Evolutionary conservation across 352 stramenopile genomes (phyloP), one percentile per base, ranked within the genome.

Genomic region (Pythium volutum): DNA sequence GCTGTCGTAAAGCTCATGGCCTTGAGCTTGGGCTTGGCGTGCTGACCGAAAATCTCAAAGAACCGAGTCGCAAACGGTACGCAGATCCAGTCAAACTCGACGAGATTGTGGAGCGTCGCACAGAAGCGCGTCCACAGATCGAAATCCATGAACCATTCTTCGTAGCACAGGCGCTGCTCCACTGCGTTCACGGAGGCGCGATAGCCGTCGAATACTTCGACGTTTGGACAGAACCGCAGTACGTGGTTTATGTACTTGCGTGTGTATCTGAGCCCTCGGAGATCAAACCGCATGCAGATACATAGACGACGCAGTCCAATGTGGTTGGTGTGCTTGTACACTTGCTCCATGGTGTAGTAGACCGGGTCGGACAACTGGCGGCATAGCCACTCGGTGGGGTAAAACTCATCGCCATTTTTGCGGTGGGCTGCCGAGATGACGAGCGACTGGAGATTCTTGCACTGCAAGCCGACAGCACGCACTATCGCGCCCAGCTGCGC

Each of bases 21-120:
- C 22, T 31, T 22, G 14, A 62, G 33, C 14, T 55, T 22, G 9
- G 45, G 55, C 45, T 62, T 46, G 6, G 7, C 10, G 25, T 49
- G n/a, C 15, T 36, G 20, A 3, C 43, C 55, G 41, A 62, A 62
- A 7, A 48, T 49, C 43, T 54, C 43, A 22, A 62, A 62, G 27
- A 55, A 48, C 3, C 15, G 2, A 3, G 43, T 55, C 43, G 55
- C 46, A 22, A 62, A 55, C 8, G 55, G 55, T 12, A 54, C 22
- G 14, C 22, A 38, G 20, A 42, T 18, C 43, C 43, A 62, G 23
- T 49, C 33, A 16, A 46, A 62, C 15, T 55, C 33, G 2, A 9
- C 25, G 12, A 62, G 33, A 4, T 22, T 45, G 8, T 18, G 38
- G 26, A 45, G 41, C 42, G 54, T 42, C 16, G 29, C 10, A 20